Evolutionary conservation across 1,284 basidiomycete species (phyloP), one percentile per base, ranked within the genome.

Genomic region (Ustilago nuda): DNA sequence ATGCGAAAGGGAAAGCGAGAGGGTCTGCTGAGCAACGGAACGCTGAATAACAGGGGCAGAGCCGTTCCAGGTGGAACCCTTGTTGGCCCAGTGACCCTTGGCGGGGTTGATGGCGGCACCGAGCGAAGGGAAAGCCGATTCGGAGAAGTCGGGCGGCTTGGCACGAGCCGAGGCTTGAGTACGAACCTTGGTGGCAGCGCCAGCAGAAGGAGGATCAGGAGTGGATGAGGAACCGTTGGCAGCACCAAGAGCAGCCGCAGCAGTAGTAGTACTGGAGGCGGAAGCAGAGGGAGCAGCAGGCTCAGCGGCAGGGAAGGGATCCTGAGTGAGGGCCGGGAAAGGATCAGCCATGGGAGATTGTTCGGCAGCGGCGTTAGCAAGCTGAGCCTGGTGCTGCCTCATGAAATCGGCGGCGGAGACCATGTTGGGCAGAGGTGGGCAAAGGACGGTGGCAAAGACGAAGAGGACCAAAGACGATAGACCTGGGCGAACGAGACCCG

Each of bases 51-150:
- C 83, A 45, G 83, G 84, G 33, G 78, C 78, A 3, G 71, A 68
- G 46, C 77, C 79, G 56, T 71, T 72, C 82, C 80, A 82, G 57
- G 72, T 75, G 43, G 72, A 66, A 37, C 73, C 76, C 64, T 79
- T 80, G 71, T 63, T 74, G 53, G 80, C 80, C 80, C 83, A 82
- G 62, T 78, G 79, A 23, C 78, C 81, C 59, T 82, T 83, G 57
- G 80, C 71, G 3, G 75, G 64, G 37, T 81, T 60, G 65, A 76
- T 62, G 19, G 80, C 63, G 39, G 80, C 81, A 51, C 84, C 85
- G 36, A 87, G 83, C 57, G 86, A 81, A 17, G 86, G 86, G 70
- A 87, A 87, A 27, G 85, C 85, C 9, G 81, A 75, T 56, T 87
- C 82, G 59, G 85, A 72, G 30, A 79, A 74, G 66, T 75, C 74